These are phyloP conservation scores for Elongisporangium undulatum DNA, from an alignment of 352 stramenopile genomes.

Conservation along the genomic window DNA sequence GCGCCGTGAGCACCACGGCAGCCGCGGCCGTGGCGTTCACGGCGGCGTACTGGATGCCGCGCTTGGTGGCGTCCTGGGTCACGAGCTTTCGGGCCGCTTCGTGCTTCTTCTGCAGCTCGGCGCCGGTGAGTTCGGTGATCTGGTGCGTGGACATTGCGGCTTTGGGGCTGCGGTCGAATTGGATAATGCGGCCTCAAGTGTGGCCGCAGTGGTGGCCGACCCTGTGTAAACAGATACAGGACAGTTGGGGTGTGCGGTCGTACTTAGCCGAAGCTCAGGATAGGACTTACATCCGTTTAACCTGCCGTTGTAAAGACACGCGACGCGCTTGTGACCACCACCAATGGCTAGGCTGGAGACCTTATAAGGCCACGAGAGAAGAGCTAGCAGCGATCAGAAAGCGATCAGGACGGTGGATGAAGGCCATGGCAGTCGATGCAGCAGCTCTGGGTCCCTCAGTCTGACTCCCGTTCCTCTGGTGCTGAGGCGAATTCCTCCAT, in stretches of 20 bases:
- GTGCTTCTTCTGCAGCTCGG: neutral
- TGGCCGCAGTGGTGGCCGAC: too few relatives aligned
- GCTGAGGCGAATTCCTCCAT: neutral
- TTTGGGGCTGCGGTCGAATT: neutral
- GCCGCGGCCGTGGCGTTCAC: conserved; percentile 41
- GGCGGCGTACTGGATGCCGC: neutral
- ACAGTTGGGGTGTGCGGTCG: neutral
- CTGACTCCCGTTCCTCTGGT: neutral
- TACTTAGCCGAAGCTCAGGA: neutral
- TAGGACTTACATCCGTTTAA: neutral
- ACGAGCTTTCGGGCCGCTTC: neutral
- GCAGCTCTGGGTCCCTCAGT: neutral
- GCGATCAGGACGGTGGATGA: neutral
- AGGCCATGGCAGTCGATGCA: neutral
- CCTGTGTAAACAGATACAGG: neutral
- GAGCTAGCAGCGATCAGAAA: neutral
- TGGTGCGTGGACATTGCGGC: neutral
- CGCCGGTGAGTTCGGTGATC: neutral
- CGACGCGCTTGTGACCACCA: neutral
- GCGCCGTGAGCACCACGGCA: conserved; percentile 23
- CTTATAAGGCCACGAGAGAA: neutral
- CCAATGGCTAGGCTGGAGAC: neutral
- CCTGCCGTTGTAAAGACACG: neutral
- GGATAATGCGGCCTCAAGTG: neutral
- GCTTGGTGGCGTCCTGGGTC: neutral